Conservation (phyloP, 257 asterid species). For the Primulina tabacum region DNA sequence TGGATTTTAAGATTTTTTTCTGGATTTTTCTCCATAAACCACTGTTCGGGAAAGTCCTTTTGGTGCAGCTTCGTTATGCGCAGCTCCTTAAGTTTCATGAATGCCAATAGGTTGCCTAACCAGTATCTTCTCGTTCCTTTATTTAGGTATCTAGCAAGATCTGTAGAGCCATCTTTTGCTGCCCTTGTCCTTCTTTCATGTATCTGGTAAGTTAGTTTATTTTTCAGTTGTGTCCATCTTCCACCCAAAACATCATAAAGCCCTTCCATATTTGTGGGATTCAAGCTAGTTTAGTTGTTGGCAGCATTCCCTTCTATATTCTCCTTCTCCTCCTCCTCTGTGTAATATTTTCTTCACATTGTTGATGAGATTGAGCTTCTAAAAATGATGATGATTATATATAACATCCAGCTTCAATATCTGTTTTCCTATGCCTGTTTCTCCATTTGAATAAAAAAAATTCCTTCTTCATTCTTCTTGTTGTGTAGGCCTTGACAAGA, state of each 20-base stretch:
- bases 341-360: conserved; percentile 1
- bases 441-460: conserved; percentile 35
- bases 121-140: conserved; percentile 54
- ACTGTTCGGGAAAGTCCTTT: conserved; percentile 13
- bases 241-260: conserved; percentile 20
- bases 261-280: conserved; percentile 24
- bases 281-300: conserved; percentile 19
- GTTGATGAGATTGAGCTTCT: conserved; percentile 22
- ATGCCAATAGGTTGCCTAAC: conserved; percentile 50
- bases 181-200: conserved; percentile 47
- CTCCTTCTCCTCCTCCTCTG: conserved; percentile 4
- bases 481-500: conserved; percentile 86
- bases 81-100: conserved; percentile 21
- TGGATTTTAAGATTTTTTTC: conserved; percentile 14
- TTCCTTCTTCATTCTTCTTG: conserved; percentile 53
- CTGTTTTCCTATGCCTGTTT: conserved; percentile 27
- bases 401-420: conserved; percentile 7
- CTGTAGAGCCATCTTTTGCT: conserved; percentile 66
- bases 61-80: conserved; percentile 9
- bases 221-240: conserved; percentile 14
- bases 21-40: conserved; percentile 22
- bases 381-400: conserved; percentile 1
- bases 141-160: conserved; percentile 87
- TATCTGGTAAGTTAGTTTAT: conserved; percentile 68
- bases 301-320: conserved; percentile 11